Conservation (phyloP, 176 grass and related monocot species). For the Aegilops sharonensis region DNA sequence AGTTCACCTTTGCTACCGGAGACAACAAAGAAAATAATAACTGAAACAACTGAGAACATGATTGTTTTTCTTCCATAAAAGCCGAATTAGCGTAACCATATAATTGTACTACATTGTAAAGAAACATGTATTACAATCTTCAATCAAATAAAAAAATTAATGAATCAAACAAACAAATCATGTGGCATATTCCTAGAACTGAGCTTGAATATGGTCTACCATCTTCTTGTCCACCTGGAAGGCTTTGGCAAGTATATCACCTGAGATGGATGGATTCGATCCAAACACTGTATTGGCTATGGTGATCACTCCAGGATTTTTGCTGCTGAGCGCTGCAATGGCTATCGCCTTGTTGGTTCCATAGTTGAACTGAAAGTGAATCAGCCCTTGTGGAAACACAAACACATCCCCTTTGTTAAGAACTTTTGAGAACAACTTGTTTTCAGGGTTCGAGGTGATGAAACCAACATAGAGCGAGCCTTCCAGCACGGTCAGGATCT, state of each 20-base stretch:
- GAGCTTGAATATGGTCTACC: background rate
- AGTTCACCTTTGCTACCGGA: too few species aligned
- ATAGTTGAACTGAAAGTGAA: slow-evolving; percentile 6
- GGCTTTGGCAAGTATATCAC: background rate
- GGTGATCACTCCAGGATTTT: slow-evolving; percentile 2
- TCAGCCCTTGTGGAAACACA: background rate
- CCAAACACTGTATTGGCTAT: background rate
- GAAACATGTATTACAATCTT: too few species aligned
- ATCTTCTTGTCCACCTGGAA: slow-evolving; percentile 1
- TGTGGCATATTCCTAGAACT: background rate
- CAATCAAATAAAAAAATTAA: too few species aligned
- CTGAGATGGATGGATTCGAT: background rate
- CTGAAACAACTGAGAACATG: too few species aligned
- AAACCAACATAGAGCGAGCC: slow-evolving; percentile 10
- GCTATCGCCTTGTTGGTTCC: background rate
- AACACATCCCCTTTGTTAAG: background rate
- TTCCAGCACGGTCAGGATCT: background rate
- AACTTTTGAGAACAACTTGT: slow-evolving; percentile 1
- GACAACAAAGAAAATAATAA: too few species aligned
- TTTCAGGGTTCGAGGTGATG: background rate
- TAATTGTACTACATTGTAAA: too few species aligned
- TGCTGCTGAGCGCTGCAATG: background rate
- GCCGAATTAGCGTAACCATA: too few species aligned
- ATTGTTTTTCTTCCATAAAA: too few species aligned
- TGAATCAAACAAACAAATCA: too few species aligned